Percentiles rank a stretch among this genome's conserved stretches.
Conservation (phyloP, 2,329 filamentous ascomycete species). For the Aureobasidium pullulans region DNA sequence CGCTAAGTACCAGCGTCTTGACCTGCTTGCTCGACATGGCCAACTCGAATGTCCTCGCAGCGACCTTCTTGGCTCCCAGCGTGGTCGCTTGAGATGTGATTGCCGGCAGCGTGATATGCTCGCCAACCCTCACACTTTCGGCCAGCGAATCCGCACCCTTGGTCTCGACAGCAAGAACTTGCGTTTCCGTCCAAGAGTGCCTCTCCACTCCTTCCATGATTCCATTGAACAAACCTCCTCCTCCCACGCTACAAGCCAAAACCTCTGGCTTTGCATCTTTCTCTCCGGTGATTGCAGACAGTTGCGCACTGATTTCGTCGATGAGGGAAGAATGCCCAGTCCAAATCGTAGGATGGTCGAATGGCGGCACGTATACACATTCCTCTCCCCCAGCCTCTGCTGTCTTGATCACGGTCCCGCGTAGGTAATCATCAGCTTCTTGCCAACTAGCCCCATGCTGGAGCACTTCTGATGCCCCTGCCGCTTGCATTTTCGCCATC, state of each 20-base stretch:
- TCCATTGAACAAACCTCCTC: slow-evolving; percentile 72
- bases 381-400: slow-evolving; percentile 32
- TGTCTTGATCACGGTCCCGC: slow-evolving; percentile 46
- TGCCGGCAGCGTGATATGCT: slow-evolving; percentile 51
- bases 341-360: slow-evolving; percentile 63
- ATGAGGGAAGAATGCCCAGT: slow-evolving; percentile 55
- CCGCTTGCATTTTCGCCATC: slow-evolving; percentile 60
- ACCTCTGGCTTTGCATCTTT: slow-evolving; percentile 50
- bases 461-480: slow-evolving; percentile 61
- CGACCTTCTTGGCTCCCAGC: slow-evolving; percentile 67
- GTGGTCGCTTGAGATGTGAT: slow-evolving; percentile 72
- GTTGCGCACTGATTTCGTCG: slow-evolving; percentile 40
- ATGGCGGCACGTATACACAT: slow-evolving; percentile 61
- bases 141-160: slow-evolving; percentile 63
- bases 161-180: slow-evolving; percentile 69
- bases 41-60: slow-evolving; percentile 60
- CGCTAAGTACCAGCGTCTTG: slow-evolving; percentile 57
- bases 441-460: slow-evolving; percentile 61
- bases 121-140: slow-evolving; percentile 49
- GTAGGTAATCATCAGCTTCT: slow-evolving; percentile 62
- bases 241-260: slow-evolving; percentile 71
- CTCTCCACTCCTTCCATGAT: slow-evolving; percentile 61
- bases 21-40: slow-evolving; percentile 45
- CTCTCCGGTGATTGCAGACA: slow-evolving; percentile 26
- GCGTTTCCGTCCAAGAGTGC: slow-evolving; percentile 28